A percentile compares a stretch with the other conserved stretches of the same genome.
phyloP scores from a whole-genome alignment of 2,329 filamentous ascomycete genomes.

The Fusarium oxysporum region DNA sequence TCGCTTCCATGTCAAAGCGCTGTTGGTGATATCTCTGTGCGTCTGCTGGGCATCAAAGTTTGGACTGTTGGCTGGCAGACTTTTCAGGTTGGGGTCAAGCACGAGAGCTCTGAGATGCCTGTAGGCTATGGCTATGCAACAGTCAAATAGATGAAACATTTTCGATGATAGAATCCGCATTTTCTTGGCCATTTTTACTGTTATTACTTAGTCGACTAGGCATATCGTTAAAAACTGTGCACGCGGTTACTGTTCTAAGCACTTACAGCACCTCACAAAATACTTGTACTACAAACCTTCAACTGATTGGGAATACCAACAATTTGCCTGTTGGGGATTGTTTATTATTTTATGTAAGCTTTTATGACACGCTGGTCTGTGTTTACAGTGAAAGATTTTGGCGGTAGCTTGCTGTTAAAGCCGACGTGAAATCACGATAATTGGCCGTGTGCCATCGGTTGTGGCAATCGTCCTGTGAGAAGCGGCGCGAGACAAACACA shows the following conservation, averaged over 20 bases:
- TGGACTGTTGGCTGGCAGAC: not conserved
- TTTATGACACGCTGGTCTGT: no score
- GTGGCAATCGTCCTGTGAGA: not conserved
- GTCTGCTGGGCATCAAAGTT: not conserved
- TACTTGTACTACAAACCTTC: not conserved
- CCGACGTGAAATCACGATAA: rapidly evolving
- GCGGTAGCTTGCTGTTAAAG: not conserved
- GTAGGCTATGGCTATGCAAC: not conserved
- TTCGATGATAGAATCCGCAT: not conserved
- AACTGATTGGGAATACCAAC: not conserved
- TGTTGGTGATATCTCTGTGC: not conserved
- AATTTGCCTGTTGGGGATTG: not conserved
- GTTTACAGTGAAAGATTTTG: not conserved
- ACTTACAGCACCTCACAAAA: not conserved
- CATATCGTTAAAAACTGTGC: not conserved
- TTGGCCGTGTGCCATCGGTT: no score
- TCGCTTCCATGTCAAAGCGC: not conserved
- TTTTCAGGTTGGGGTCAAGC: not conserved
- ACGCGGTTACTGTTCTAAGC: not conserved
- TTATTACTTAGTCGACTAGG: not conserved
- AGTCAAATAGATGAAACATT: no score
- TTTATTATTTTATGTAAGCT: no score
- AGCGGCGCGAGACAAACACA: slow-evolving; percentile 6
- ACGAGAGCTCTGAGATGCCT: not conserved
- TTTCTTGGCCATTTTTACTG: not conserved